Conservation (phyloP, 202 grass and related monocot genomes). For the Cymbopogon flexuosus region DNA sequence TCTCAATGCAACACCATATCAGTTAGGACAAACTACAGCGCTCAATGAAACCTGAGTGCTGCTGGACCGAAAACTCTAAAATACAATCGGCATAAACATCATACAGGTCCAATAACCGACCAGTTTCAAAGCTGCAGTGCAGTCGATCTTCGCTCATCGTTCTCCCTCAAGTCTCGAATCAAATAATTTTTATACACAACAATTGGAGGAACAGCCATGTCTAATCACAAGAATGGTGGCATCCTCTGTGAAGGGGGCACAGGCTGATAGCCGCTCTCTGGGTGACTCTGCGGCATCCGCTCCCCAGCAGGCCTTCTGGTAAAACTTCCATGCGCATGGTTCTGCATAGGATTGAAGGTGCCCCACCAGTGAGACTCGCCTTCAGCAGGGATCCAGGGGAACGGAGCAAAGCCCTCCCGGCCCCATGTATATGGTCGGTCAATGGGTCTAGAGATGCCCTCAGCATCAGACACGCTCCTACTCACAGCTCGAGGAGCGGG, state of each 20-base stretch:
- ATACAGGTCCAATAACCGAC: background rate
- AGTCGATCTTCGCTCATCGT: background rate
- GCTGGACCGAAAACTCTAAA: background rate
- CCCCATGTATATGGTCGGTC: slow-evolving; percentile 52
- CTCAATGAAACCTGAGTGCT: slow-evolving; percentile 19
- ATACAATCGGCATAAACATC: background rate
- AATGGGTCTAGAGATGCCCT: slow-evolving; percentile 42
- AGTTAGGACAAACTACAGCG: slow-evolving; percentile 15
- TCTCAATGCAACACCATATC: slow-evolving; percentile 22
- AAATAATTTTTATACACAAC: slow-evolving; percentile 42
- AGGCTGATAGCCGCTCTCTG: slow-evolving; percentile 49
- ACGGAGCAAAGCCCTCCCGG: slow-evolving; percentile 41
- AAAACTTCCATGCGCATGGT: slow-evolving; percentile 43
- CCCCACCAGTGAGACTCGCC: slow-evolving; percentile 67
- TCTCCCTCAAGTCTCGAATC: slow-evolving; percentile 13
- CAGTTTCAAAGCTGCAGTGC: background rate
- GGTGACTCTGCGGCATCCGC: slow-evolving; percentile 32
- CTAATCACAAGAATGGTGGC: slow-evolving; percentile 58
- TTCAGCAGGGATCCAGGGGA: slow-evolving; percentile 67
- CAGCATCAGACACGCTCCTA: slow-evolving; percentile 46
- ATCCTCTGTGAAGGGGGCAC: slow-evolving; percentile 42
- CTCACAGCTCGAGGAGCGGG: slow-evolving; percentile 39
- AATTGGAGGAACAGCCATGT: slow-evolving; percentile 18
- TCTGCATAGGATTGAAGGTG: slow-evolving; percentile 61
- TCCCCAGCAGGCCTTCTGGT: slow-evolving; percentile 43